These are phyloP conservation scores for Mimosa pudica DNA, from an alignment of 306 rosid species.

Conservation along the genomic window DNA sequence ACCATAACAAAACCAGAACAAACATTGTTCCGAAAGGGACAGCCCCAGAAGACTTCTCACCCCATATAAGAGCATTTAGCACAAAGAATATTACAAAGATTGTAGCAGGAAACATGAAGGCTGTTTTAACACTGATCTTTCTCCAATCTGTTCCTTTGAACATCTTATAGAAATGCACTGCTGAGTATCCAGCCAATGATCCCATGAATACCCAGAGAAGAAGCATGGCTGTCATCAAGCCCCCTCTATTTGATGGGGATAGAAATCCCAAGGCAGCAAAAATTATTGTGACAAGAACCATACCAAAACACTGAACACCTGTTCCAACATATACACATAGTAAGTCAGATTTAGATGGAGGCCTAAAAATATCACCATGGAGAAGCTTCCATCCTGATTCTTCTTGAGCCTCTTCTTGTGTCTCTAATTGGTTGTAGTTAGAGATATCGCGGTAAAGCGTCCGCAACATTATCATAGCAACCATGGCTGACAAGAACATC, in stretches of 20 bases:
- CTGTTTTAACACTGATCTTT: constrained; percentile 68
- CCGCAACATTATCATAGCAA: constrained; percentile 96
- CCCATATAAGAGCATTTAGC: constrained; percentile 91
- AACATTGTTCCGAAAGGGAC: constrained; percentile 51
- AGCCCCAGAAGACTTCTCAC: constrained; percentile 86
- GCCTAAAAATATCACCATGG: constrained; percentile 40
- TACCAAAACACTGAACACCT: constrained; percentile 6
- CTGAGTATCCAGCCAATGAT: constrained; percentile 70
- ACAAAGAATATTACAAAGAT: constrained; percentile 73
- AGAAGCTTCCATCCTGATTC: constrained; percentile 95
- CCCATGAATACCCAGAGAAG: constrained; percentile 83
- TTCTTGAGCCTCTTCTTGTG: constrained; percentile 93
- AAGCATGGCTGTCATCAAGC: neutral
- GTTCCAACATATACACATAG: neutral
- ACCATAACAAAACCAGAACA: constrained; percentile 83
- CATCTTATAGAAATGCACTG: constrained; percentile 65
- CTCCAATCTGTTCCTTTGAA: constrained; percentile 91
- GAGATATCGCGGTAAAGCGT: constrained; percentile 96
- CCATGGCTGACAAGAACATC: constrained; percentile 90
- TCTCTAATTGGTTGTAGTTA: constrained; percentile 84
- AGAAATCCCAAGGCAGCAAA: constrained; percentile 2
- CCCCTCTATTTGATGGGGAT: neutral
- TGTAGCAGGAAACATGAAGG: constrained; percentile 72
- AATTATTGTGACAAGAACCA: neutral
- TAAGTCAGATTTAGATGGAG: constrained; percentile 6